Conservation (phyloP, 768 basidiomycete genomes). For the Tephrocybe sp. region DNA sequence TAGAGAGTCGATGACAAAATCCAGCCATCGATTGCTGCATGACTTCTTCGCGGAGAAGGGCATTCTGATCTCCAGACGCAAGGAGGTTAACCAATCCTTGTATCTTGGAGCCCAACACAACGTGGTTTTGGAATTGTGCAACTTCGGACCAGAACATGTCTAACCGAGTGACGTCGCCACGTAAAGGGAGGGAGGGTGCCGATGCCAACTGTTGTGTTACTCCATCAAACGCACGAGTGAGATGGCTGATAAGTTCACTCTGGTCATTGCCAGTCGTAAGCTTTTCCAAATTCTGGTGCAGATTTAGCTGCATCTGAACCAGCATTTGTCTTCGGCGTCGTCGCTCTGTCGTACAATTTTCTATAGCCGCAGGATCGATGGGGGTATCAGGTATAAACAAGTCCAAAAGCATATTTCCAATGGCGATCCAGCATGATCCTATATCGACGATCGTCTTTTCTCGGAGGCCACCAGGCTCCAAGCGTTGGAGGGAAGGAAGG, state of each 20-base stretch:
- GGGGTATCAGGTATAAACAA: slow-evolving; percentile 83
- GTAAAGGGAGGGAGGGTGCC: slow-evolving; percentile 27
- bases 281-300: slow-evolving; percentile 56
- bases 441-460: slow-evolving; percentile 16
- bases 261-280: slow-evolving; percentile 51
- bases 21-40: slow-evolving; percentile 77
- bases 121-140: slow-evolving; percentile 65
- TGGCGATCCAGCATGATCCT: slow-evolving; percentile 53
- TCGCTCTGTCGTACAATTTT: slow-evolving; percentile 43
- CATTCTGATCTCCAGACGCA: slow-evolving; percentile 31
- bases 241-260: slow-evolving; percentile 46
- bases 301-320: slow-evolving; percentile 44
- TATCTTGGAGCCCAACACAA: slow-evolving; percentile 47
- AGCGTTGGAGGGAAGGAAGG: slow-evolving; percentile 19
- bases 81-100: slow-evolving; percentile 41
- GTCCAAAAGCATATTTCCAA: slow-evolving; percentile 58
- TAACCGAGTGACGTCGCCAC: slow-evolving; percentile 45
- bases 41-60: slow-evolving; percentile 57
- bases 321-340: slow-evolving; percentile 36
- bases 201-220: slow-evolving; percentile 24
- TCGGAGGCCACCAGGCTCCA: slow-evolving; percentile 5
- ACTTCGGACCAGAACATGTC: slow-evolving; percentile 76
- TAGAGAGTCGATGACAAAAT: slow-evolving; percentile 70
- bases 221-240: slow-evolving; percentile 33
- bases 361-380: slow-evolving; percentile 79